A percentile compares a stretch with the other conserved stretches of the same genome.
Conservation (phyloP, 495 filamentous ascomycete genomes). For the Penicillium canescens region DNA sequence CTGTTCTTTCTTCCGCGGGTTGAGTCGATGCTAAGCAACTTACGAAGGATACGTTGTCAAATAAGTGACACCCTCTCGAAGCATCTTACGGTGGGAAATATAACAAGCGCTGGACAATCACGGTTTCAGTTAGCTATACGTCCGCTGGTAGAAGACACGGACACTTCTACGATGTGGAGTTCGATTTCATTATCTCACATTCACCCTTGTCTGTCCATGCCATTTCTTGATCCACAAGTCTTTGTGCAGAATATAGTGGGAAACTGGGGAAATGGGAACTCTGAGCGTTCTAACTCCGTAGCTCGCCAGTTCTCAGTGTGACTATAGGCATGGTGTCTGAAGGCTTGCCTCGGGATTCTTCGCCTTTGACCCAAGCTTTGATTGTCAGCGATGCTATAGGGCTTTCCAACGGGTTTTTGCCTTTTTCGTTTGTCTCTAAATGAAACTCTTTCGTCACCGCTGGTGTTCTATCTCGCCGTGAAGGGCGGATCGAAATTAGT, state of each 20-base stretch:
- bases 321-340: no score
- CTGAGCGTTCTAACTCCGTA: neutral
- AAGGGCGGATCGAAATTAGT: no score
- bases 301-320: no score
- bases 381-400: no score
- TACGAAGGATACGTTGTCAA: conserved; percentile 2
- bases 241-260: conserved; percentile 3
- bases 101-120: neutral
- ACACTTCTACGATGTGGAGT: neutral
- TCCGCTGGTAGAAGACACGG: conserved; percentile 5
- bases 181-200: neutral
- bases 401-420: no score
- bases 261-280: neutral
- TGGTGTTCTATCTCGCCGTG: no score
- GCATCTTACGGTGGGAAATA: neutral
- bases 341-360: no score
- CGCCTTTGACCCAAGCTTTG: no score
- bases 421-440: no score
- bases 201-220: neutral
- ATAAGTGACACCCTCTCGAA: conserved; percentile 5
- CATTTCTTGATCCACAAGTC: neutral
- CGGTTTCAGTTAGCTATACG: conserved; percentile 1
- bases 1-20: conserved; percentile 11
- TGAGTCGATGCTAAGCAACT: conserved; percentile 5
- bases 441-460: no score